Conservation (phyloP, 257 asterid genomes). For the Solanum paucissectum region DNA sequence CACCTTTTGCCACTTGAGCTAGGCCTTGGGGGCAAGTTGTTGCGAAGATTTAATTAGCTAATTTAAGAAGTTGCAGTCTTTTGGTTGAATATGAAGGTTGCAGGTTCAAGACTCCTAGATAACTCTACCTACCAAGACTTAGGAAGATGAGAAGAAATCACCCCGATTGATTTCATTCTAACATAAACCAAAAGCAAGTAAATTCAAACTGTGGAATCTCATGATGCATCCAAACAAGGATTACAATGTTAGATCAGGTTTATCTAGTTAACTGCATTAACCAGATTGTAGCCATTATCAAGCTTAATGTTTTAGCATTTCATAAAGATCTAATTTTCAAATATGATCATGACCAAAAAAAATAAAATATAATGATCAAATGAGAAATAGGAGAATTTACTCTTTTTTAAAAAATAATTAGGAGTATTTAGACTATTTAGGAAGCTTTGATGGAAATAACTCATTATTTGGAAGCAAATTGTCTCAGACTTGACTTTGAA, state of each 20-base stretch:
- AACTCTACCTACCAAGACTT: not conserved
- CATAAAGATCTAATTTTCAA: not conserved
- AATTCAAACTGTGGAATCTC: not conserved
- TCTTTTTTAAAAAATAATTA: fast-evolving
- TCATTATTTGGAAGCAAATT: not conserved
- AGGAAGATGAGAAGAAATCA: not conserved
- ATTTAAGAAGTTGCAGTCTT: not conserved
- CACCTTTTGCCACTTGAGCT: too few species aligned
- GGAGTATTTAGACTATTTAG: not conserved
- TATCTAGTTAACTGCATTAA: not conserved
- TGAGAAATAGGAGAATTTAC: not conserved
- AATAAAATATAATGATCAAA: too few species aligned
- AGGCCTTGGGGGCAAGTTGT: not conserved
- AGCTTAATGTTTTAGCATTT: not conserved
- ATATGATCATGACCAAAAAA: not conserved
- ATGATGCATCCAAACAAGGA: not conserved
- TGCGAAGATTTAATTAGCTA: not conserved
- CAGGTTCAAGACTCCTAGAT: not conserved
- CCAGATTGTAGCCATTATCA: not conserved
- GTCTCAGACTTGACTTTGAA: not conserved
- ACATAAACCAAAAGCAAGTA: not conserved
- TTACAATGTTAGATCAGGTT: not conserved
- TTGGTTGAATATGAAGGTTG: not conserved
- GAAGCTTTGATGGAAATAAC: not conserved
- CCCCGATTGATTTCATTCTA: not conserved